Percentiles rank a stretch among this genome's conserved stretches.
Conservation (phyloP, 2,329 filamentous ascomycete genomes). For the Ploettnerulaceae sp. region DNA sequence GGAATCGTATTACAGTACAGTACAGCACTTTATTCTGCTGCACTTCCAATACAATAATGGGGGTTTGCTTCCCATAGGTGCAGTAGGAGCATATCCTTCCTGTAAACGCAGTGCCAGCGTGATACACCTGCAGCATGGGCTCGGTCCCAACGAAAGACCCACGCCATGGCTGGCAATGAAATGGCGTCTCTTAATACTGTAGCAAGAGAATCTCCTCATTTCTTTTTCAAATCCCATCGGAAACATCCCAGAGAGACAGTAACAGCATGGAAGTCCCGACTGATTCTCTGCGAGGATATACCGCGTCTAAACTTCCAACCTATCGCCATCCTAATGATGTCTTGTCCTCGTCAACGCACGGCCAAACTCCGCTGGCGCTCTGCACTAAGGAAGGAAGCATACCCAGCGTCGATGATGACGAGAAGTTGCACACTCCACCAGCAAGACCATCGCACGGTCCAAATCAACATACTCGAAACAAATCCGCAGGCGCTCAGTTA, state of each 20-base stretch:
- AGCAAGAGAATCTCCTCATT: conserved; percentile 1
- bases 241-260: too few relatives aligned
- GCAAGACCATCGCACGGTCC: conserved; percentile 1
- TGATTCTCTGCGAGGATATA: neutral
- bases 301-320: neutral
- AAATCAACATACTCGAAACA: conserved; percentile 1
- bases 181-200: too few relatives aligned
- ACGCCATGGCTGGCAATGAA: conserved; percentile 4
- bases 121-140: neutral
- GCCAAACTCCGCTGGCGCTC: neutral
- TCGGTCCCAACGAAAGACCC: neutral
- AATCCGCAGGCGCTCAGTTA: neutral
- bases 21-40: neutral
- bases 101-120: neutral
- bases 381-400: neutral
- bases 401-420: neutral
- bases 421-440: neutral
- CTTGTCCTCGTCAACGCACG: conserved; percentile 1
- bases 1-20: too few relatives aligned
- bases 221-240: neutral
- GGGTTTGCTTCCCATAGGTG: neutral
- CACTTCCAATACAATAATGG: neutral
- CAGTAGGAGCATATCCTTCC: conserved; percentile 4
- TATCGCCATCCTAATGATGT: neutral
- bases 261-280: conserved; percentile 3